Percentiles rank a stretch among this genome's conserved stretches.
These are phyloP conservation scores for Boechera stricta DNA, from an alignment of 345 rosid genomes.

Conservation along the genomic window DNA sequence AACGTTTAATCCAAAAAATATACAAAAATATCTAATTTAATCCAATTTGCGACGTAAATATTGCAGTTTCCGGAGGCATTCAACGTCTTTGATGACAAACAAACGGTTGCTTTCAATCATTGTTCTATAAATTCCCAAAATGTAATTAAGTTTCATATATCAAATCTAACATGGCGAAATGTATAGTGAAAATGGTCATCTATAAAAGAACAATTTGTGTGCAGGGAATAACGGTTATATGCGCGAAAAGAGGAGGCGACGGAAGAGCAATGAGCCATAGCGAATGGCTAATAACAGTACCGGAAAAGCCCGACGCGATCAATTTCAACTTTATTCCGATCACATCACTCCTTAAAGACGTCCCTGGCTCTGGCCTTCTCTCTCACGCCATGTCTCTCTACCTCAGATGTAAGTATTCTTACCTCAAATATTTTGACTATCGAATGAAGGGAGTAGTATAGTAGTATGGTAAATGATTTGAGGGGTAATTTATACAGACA, in stretches of 20 bases:
- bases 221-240: constrained; percentile 82
- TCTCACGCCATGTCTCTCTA: constrained; percentile 97
- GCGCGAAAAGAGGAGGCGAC: constrained; percentile 82
- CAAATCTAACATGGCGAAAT: background rate
- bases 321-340: constrained; percentile 83
- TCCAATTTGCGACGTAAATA: background rate
- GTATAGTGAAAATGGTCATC: background rate
- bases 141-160: constrained; percentile 61
- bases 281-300: constrained; percentile 92
- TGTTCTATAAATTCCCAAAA: constrained; percentile 61
- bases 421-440: background rate
- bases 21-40: background rate
- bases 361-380: constrained; percentile 81
- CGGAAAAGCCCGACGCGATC: constrained; percentile 72
- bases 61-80: constrained; percentile 80
- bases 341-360: constrained; percentile 78
- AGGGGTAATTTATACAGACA: constrained; percentile 55
- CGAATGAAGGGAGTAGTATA: background rate
- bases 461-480: constrained; percentile 2
- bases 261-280: constrained; percentile 58
- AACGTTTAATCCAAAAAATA: no score
- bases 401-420: constrained; percentile 66
- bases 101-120: constrained; percentile 50
- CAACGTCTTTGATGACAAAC: constrained; percentile 66
- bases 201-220: background rate